Percentiles rank a stretch among this genome's conserved stretches.
These are phyloP conservation scores for Camellia sinensis DNA, from an alignment of 148 eudicot species.

Conservation along the genomic window DNA sequence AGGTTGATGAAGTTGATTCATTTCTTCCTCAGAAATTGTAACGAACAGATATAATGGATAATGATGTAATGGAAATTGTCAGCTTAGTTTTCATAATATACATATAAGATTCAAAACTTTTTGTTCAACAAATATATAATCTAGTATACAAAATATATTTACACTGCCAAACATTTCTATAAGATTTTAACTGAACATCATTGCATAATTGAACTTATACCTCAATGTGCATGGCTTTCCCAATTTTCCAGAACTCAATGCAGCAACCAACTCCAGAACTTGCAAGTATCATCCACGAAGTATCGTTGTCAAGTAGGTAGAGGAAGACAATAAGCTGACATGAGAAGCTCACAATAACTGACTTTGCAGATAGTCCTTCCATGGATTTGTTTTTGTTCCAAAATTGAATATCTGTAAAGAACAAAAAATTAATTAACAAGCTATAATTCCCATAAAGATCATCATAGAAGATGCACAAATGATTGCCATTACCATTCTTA, in stretches of 20 bases:
- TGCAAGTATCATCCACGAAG: constrained; percentile 97
- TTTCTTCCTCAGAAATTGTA: background rate
- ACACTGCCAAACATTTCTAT: background rate
- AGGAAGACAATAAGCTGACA: constrained; percentile 86
- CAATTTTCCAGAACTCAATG: constrained; percentile 99
- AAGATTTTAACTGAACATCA: background rate
- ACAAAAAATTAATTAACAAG: constrained; percentile 6
- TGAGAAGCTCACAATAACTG: constrained; percentile 83
- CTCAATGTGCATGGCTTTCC: constrained; percentile 99
- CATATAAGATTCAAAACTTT: background rate
- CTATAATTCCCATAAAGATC: constrained; percentile 2
- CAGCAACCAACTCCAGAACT: constrained; percentile 95
- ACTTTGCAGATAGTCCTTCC: constrained; percentile 96
- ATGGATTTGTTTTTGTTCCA: constrained; percentile 99
- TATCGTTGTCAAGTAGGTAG: constrained; percentile 91
- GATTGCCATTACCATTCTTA: constrained; percentile 69
- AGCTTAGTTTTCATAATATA: background rate
- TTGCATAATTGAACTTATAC: constrained; percentile 29
- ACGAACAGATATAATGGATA: background rate
- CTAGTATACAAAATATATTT: background rate
- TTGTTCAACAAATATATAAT: background rate
- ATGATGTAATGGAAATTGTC: background rate
- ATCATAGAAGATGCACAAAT: constrained; percentile 1
- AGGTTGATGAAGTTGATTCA: background rate
- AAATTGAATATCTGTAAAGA: constrained; percentile 78